A percentile compares a stretch with the other conserved stretches of the same genome.
phyloP scores from a whole-genome alignment of 495 filamentous ascomycete genomes.

The Hypomontagnella monticulosa region DNA sequence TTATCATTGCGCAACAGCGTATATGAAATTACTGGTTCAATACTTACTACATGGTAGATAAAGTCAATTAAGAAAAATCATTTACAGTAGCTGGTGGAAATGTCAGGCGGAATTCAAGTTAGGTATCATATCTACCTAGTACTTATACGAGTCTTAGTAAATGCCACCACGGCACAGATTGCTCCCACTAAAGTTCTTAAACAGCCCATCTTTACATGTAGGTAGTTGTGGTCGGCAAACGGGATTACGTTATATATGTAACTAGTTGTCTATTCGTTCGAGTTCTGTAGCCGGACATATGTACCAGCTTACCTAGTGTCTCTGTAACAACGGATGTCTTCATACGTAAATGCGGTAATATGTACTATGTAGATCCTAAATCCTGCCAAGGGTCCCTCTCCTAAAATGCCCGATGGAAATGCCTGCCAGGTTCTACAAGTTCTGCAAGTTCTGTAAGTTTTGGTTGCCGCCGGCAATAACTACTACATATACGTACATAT shows the following conservation, averaged over 20 bases:
- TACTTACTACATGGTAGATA: not conserved
- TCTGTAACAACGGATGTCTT: not conserved
- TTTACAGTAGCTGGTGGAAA: not conserved
- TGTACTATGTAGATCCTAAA: slow-evolving; percentile 22
- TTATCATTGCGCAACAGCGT: not conserved
- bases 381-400: slow-evolving; percentile 12
- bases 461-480: not conserved
- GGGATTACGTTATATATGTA: not conserved
- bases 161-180: not conserved
- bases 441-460: no score
- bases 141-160: slow-evolving; percentile 4
- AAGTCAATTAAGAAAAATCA: slow-evolving; percentile 9
- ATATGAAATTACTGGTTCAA: slow-evolving; percentile 7
- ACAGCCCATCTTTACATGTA: no score
- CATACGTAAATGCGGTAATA: slow-evolving; percentile 8
- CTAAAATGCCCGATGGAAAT: slow-evolving; percentile 28
- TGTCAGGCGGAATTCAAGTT: no score
- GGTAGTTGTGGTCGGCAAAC: not conserved
- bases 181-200: not conserved
- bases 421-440: not conserved
- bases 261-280: slow-evolving; percentile 2
- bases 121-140: not conserved
- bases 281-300: not conserved
- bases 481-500: not conserved
- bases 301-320: not conserved